These are phyloP conservation scores for Fistulifera pelliculosa DNA, from an alignment of 108 stramenopile species.

Conservation along the genomic window DNA sequence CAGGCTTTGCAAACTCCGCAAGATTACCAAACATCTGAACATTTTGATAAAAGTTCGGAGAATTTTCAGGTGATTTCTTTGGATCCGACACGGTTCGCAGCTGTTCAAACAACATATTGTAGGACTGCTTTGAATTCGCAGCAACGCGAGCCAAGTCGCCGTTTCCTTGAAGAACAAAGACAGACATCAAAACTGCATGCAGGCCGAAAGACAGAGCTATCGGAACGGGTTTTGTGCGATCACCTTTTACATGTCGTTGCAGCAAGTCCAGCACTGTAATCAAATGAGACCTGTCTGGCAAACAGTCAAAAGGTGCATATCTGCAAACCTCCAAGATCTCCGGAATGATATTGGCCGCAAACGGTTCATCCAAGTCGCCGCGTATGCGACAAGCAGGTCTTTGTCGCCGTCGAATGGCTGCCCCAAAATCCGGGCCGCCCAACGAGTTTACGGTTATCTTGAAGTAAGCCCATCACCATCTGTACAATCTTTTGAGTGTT, in stretches of 20 bases:
- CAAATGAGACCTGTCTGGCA: neutral
- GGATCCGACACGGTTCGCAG: neutral
- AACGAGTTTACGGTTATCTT: constrained; percentile 6
- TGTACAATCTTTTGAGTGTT: constrained; percentile 13
- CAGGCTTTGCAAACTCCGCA: neutral
- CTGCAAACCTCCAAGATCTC: neutral
- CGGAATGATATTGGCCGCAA: neutral
- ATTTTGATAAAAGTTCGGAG: neutral
- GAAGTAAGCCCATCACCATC: neutral
- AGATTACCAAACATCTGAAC: neutral
- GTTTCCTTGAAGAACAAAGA: constrained; percentile 10
- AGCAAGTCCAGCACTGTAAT: neutral
- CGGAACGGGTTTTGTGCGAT: neutral
- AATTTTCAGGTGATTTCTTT: neutral
- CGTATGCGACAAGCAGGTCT: constrained; percentile 1
- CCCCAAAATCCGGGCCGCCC: neutral
- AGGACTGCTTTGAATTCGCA: neutral
- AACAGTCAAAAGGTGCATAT: neutral
- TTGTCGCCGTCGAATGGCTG: neutral
- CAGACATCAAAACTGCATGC: constrained; percentile 10
- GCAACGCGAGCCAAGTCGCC: constrained; percentile 1
- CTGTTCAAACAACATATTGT: constrained; percentile 5
- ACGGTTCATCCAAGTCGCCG: constrained; percentile 1
- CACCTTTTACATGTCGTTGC: constrained; percentile 1
- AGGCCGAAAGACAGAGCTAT: constrained; percentile 8